Conservation (phyloP, 495 filamentous ascomycete genomes). For the Hypoxylon subgilvum region DNA sequence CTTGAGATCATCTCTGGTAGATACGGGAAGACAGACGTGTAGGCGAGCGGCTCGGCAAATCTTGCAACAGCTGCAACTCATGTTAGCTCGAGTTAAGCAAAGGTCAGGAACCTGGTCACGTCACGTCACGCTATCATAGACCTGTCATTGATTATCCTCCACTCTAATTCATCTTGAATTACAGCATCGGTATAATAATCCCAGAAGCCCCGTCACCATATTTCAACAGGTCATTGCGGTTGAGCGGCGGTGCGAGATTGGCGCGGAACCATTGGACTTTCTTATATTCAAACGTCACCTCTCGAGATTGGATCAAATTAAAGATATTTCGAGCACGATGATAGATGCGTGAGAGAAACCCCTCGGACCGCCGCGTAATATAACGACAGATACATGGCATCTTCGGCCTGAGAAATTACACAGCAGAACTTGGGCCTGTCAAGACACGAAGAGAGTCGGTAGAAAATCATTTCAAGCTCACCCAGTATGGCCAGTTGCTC, state of each 20-base stretch:
- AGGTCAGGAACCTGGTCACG: slow-evolving; percentile 14
- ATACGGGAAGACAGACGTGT: slow-evolving; percentile 89
- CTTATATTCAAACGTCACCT: neutral
- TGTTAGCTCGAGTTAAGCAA: slow-evolving; percentile 33
- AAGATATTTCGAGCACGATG: slow-evolving; percentile 21
- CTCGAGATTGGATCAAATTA: slow-evolving; percentile 1
- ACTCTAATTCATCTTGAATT: neutral
- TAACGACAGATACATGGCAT: no score
- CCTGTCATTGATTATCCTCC: neutral
- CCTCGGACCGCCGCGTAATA: no score
- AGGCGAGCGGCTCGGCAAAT: slow-evolving; percentile 83
- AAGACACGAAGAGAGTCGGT: neutral
- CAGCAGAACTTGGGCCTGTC: neutral
- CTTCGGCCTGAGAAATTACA: neutral
- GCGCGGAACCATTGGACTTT: neutral
- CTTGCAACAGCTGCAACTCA: slow-evolving; percentile 66
- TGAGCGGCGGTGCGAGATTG: slow-evolving; percentile 1
- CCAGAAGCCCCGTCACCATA: slow-evolving; percentile 22
- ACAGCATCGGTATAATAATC: slow-evolving; percentile 11
- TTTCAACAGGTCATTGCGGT: slow-evolving; percentile 35
- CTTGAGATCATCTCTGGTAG: slow-evolving; percentile 86
- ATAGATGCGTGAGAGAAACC: slow-evolving; percentile 12
- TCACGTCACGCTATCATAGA: neutral
- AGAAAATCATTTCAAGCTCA: slow-evolving; percentile 49
- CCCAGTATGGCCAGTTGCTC: slow-evolving; percentile 66